Conservation (phyloP, 2,329 filamentous ascomycete genomes). For the Phialophora chinensis region DNA sequence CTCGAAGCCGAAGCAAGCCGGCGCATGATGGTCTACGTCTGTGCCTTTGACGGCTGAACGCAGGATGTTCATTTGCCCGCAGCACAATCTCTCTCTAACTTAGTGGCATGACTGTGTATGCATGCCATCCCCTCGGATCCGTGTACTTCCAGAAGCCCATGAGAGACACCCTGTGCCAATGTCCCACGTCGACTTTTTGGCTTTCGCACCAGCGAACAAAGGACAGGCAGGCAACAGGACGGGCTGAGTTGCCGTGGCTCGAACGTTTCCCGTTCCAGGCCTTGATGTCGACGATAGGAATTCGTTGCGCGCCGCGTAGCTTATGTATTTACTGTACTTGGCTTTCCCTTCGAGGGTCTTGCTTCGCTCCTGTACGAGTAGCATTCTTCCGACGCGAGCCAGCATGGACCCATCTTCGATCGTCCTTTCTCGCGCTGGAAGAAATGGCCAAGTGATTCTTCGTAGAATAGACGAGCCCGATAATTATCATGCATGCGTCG, state of each 20-base stretch:
- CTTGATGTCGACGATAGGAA: neutral
- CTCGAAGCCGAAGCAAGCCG: neutral
- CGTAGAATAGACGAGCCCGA: too few relatives aligned
- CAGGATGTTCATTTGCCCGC: neutral
- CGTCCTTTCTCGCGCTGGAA: too few relatives aligned
- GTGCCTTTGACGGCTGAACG: neutral
- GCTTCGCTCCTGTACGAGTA: too few relatives aligned
- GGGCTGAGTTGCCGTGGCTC: neutral
- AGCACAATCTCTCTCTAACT: neutral
- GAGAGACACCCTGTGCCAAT: neutral
- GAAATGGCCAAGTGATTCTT: too few relatives aligned
- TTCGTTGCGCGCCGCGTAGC: too few relatives aligned
- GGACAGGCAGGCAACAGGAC: neutral
- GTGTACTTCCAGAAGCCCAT: neutral
- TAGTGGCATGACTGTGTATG: too few relatives aligned
- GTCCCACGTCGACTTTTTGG: neutral
- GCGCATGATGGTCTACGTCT: neutral
- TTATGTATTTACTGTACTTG: too few relatives aligned
- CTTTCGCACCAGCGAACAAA: neutral
- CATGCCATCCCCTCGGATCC: neutral
- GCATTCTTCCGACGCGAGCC: too few relatives aligned
- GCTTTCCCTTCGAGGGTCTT: too few relatives aligned
- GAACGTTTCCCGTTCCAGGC: neutral
- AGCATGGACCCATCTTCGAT: too few relatives aligned
- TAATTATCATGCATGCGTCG: too few relatives aligned